Percentiles rank a stretch among this genome's conserved stretches.
These are phyloP conservation scores for Diophrys appendiculata DNA, from an alignment of 73 alveolate species.

Conservation along the genomic window DNA sequence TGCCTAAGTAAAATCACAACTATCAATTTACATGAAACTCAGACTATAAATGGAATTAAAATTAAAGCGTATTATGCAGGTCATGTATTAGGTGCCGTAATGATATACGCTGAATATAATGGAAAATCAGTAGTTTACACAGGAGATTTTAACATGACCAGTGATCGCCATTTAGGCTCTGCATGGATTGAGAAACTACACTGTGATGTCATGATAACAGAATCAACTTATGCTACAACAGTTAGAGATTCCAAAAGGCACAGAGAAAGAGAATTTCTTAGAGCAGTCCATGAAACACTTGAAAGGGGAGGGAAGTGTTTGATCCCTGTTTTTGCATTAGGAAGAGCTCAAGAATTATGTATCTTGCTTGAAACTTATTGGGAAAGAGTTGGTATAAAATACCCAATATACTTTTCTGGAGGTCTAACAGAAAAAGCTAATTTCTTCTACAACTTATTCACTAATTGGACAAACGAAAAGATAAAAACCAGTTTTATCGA, in stretches of 20 bases:
- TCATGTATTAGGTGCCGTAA: conserved; percentile 99
- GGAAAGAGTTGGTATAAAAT: conserved; percentile 87
- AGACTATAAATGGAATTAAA: conserved; percentile 61
- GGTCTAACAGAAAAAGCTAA: conserved; percentile 87
- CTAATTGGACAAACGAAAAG: conserved; percentile 92
- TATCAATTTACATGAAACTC: conserved; percentile 54
- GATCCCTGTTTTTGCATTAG: conserved; percentile 99
- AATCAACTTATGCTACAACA: conserved; percentile 94
- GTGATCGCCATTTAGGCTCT: conserved; percentile 97
- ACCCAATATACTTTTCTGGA: conserved; percentile 93
- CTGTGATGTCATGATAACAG: conserved; percentile 95
- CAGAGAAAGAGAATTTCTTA: conserved; percentile 97
- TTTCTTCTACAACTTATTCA: conserved; percentile 86
- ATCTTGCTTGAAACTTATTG: conserved; percentile 97
- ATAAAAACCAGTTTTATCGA: conserved; percentile 75
- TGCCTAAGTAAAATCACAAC: conserved; percentile 46
- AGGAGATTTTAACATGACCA: conserved; percentile 97
- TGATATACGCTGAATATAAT: conserved; percentile 83
- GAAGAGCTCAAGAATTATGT: conserved; percentile 99
- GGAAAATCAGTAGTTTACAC: conserved; percentile 96
- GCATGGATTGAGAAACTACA: conserved; percentile 93
- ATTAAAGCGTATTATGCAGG: conserved; percentile 99
- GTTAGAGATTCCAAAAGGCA: conserved; percentile 95
- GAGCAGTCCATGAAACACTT: conserved; percentile 93
- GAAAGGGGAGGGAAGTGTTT: conserved; percentile 98